Evolutionary conservation across 2,329 filamentous ascomycete genomes (phyloP).

Genomic region (Pseudocercospora eumusae): DNA sequence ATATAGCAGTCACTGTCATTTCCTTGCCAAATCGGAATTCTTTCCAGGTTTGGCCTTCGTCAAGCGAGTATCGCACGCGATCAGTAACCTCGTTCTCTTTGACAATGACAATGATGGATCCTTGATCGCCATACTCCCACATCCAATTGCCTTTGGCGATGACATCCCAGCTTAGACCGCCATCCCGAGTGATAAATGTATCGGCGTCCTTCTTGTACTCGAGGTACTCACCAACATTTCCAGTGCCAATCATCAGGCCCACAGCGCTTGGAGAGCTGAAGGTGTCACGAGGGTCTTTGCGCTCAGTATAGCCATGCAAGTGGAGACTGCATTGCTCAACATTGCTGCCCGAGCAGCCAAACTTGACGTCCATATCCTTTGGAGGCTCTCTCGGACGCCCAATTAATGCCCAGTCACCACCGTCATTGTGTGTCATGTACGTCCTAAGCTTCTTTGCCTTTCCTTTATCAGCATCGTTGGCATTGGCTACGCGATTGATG

Average conservation of each 20-base stretch:
- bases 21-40: constrained; percentile 73
- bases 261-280: constrained; percentile 87
- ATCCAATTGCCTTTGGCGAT: constrained; percentile 85
- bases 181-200: constrained; percentile 89
- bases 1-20: constrained; percentile 75
- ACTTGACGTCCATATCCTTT: constrained; percentile 66
- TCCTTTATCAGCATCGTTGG: constrained; percentile 62
- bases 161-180: constrained; percentile 82
- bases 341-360: constrained; percentile 60
- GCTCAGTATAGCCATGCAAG: constrained; percentile 93
- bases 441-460: constrained; percentile 79
- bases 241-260: constrained; percentile 85
- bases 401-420: constrained; percentile 79
- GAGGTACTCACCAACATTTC: constrained; percentile 81
- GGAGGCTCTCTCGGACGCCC: constrained; percentile 67
- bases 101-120: constrained; percentile 86
- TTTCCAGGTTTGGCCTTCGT: constrained; percentile 79
- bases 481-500: constrained; percentile 81
- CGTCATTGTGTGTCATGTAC: constrained; percentile 95
- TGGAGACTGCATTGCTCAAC: constrained; percentile 77
- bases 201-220: constrained; percentile 69
- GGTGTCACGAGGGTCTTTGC: constrained; percentile 75
- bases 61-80: constrained; percentile 70
- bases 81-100: constrained; percentile 69
- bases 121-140: constrained; percentile 95